Evolutionary conservation across 208 protist species (phyloP).

Genomic region (Polymyxa betae): DNA sequence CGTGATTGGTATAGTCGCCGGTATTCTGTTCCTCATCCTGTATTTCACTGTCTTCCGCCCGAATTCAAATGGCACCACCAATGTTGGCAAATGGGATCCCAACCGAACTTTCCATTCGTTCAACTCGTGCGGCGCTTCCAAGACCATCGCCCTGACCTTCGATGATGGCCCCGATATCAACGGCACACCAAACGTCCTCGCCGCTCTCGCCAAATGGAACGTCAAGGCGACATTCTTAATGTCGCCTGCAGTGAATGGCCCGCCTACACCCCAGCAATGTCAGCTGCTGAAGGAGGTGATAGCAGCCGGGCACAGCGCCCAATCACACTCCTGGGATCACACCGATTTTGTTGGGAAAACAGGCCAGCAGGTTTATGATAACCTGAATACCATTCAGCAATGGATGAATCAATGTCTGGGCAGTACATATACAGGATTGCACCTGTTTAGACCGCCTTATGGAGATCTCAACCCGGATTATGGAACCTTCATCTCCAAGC

Average conservation of each 20-base stretch:
- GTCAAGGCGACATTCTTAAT: conserved; percentile 50
- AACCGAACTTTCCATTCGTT: conserved; percentile 27
- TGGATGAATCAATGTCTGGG: conserved; percentile 20
- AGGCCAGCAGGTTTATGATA: conserved; percentile 5
- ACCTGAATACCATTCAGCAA: not conserved
- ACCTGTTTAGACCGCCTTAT: conserved; percentile 24
- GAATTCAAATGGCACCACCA: not conserved
- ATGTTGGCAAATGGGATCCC: conserved; percentile 29
- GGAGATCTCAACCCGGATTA: conserved; percentile 7
- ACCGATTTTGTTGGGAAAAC: not conserved
- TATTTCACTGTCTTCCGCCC: conserved; percentile 43
- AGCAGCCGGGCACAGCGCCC: not conserved
- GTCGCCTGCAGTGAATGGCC: conserved; percentile 25
- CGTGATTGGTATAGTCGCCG: conserved; percentile 12
- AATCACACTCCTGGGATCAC: conserved; percentile 30
- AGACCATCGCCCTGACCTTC: conserved; percentile 45
- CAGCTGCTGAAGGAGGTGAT: conserved; percentile 7
- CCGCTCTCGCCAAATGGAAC: not conserved
- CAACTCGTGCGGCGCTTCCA: conserved; percentile 40
- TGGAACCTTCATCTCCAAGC: not conserved
- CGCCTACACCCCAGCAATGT: not conserved
- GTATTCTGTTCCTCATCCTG: conserved; percentile 1
- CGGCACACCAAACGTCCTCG: not conserved
- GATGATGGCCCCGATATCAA: conserved; percentile 3
- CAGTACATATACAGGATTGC: not conserved